Base-by-base conservation (phyloP, 805 yeast species). In the Wickerhamomyces pijperi region DNA sequence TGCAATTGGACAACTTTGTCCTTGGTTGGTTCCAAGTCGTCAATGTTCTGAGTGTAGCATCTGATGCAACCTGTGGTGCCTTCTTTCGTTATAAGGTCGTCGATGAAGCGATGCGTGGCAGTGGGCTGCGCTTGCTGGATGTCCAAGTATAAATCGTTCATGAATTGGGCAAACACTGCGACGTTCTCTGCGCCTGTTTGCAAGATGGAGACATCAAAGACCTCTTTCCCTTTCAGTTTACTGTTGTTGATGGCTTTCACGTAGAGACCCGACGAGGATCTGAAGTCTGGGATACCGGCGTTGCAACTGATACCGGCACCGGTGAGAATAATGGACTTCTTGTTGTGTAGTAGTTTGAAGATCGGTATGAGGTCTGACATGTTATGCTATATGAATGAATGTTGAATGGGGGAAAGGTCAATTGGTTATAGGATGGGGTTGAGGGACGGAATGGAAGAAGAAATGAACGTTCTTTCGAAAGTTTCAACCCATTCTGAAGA, bases 261-360 rank as follows among this genome's bases (percentile, higher is more conserved):
- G 61, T 90, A 88, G 9, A 88, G 68, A 2, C 97, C 97, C 47
- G 81, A 74, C 9, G 78, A 65, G 4, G 94, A 82, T 40, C 97
- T 69, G 56, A 88, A 88, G 56, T 90, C 97, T 29, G 98, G 98
- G 36, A 90, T 92, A 0, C 98, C 97, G 1, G 97, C 97, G 55
- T 83, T 85, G 56, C 96, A 86, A 14, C 96, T 85, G 42, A 90
- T 86, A 1, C 98, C 98, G 2, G 98, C 98, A 7, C 98, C 97
- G 0, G 96, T 87, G 39, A 88, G 64, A 4, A 83, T 68, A 17
- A 82, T 67, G n/a, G 78, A 63, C 49, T 70, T 76, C 39, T 70
- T 53, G 5, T 11, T 15, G 19, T 31, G 19, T 6, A 31, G 19
- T 4, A 16, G 19, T 31, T 31, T 17, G 19, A 31, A 31, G 17